Evolutionary conservation across 148 eudicot species (phyloP).

Genomic region (Mesembryanthemum crystallinum): DNA sequence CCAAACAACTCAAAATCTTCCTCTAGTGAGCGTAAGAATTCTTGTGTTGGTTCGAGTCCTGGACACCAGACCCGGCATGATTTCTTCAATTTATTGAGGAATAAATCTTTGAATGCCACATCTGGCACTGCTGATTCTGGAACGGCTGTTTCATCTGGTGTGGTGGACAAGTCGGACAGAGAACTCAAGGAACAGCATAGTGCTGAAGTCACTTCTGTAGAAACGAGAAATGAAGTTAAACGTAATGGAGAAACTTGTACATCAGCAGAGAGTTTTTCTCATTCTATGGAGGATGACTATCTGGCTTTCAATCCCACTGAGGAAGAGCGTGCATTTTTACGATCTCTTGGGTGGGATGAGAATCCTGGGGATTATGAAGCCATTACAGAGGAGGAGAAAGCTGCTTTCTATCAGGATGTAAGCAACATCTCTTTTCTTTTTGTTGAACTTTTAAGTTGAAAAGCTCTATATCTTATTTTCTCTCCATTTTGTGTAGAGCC

Average conservation of each 20-base stretch:
- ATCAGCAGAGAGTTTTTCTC: conserved; percentile 22
- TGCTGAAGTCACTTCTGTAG: conserved; percentile 26
- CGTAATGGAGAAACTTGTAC: conserved; percentile 43
- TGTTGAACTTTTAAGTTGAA: too few relatives aligned
- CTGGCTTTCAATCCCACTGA: conserved; percentile 47
- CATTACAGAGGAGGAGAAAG: conserved; percentile 91
- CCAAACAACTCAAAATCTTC: conserved; percentile 33
- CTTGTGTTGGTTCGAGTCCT: conserved; percentile 37
- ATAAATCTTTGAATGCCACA: conserved; percentile 44
- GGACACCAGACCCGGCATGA: conserved; percentile 68
- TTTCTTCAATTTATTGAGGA: conserved; percentile 82
- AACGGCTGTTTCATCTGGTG: conserved; percentile 29
- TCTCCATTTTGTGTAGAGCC: too few relatives aligned
- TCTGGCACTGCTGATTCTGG: conserved; percentile 31
- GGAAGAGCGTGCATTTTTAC: conserved; percentile 79
- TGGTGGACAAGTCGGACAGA: conserved; percentile 36
- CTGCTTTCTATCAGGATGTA: conserved; percentile 71
- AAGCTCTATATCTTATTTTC: too few relatives aligned
- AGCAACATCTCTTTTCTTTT: conserved; percentile 3
- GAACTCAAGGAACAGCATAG: conserved; percentile 29
- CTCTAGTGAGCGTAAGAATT: conserved; percentile 40
- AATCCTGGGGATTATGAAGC: conserved; percentile 76
- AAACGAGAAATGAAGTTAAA: conserved; percentile 36
- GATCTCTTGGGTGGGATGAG: conserved; percentile 91
- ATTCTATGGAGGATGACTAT: conserved; percentile 36